Conservation (phyloP, 2,329 filamentous ascomycete genomes). For the Berkeleyomyces rouxiae region DNA sequence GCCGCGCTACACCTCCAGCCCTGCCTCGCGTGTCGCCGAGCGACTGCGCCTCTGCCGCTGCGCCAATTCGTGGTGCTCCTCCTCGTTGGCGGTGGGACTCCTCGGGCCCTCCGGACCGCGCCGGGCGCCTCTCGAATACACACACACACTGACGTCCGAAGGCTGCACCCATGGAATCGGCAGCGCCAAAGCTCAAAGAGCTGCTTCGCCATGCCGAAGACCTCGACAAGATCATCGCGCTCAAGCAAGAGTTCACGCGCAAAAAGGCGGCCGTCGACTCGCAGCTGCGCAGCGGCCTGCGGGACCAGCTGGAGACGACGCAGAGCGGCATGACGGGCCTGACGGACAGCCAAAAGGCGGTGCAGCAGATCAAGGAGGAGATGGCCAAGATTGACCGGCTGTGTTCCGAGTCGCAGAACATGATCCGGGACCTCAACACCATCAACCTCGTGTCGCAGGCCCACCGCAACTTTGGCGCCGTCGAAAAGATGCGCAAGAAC, state of each 20-base stretch:
- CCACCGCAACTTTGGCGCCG: slow-evolving; percentile 88
- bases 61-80: too few species aligned
- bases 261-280: slow-evolving; percentile 87
- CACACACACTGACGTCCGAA: neutral
- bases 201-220: slow-evolving; percentile 90
- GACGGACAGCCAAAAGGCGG: slow-evolving; percentile 75
- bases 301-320: slow-evolving; percentile 86
- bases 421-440: slow-evolving; percentile 90
- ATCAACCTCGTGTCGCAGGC: slow-evolving; percentile 87
- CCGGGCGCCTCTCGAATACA: neutral
- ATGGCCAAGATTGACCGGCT: slow-evolving; percentile 97
- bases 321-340: slow-evolving; percentile 85
- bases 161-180: slow-evolving; percentile 40
- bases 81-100: too few species aligned
- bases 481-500: slow-evolving; percentile 82
- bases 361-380: slow-evolving; percentile 89
- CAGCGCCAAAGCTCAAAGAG: slow-evolving; percentile 70
- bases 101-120: too few species aligned
- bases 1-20: too few species aligned
- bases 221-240: slow-evolving; percentile 79
- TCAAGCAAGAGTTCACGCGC: slow-evolving; percentile 84
- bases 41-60: too few species aligned
- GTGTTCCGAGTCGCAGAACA: slow-evolving; percentile 91
- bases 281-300: slow-evolving; percentile 72
- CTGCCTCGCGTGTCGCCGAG: too few species aligned